phyloP scores from a whole-genome alignment of 139 green algal species.

The Parachlorella kessleri region DNA sequence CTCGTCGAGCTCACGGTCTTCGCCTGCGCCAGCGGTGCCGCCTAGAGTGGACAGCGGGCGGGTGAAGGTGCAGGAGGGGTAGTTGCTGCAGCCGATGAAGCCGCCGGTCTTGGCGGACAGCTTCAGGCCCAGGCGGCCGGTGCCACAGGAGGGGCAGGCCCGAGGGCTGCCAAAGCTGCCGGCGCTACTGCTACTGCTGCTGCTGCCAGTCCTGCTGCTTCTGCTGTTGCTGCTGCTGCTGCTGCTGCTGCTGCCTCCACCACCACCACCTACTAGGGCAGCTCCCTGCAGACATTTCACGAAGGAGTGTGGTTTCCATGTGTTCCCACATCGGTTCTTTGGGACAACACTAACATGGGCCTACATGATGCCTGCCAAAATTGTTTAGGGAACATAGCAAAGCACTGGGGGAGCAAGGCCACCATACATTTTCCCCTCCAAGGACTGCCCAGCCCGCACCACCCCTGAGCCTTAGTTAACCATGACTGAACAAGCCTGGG shows the following conservation, averaged over 20 bases:
- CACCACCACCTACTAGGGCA: too few relatives aligned
- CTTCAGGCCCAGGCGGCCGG: constrained; percentile 63
- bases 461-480: neutral
- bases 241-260: neutral
- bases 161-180: constrained; percentile 15
- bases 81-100: constrained; percentile 57
- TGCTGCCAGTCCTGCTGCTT: neutral
- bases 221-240: constrained; percentile 12
- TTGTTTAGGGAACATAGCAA: too few relatives aligned
- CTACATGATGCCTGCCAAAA: too few relatives aligned
- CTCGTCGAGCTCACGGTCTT: neutral
- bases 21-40: neutral
- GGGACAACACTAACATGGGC: too few relatives aligned
- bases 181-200: neutral
- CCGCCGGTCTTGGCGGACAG: constrained; percentile 36
- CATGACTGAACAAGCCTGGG: neutral
- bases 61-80: constrained; percentile 44
- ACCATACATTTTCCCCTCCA: too few relatives aligned
- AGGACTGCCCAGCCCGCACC: too few relatives aligned
- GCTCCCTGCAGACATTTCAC: too few relatives aligned
- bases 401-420: too few relatives aligned
- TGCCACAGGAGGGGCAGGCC: constrained; percentile 57
- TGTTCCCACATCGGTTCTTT: too few relatives aligned
- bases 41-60: constrained; percentile 30
- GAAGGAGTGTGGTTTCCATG: too few relatives aligned